phyloP scores from a whole-genome alignment of 1,284 basidiomycete species.

The Sphagnurus paluster region DNA sequence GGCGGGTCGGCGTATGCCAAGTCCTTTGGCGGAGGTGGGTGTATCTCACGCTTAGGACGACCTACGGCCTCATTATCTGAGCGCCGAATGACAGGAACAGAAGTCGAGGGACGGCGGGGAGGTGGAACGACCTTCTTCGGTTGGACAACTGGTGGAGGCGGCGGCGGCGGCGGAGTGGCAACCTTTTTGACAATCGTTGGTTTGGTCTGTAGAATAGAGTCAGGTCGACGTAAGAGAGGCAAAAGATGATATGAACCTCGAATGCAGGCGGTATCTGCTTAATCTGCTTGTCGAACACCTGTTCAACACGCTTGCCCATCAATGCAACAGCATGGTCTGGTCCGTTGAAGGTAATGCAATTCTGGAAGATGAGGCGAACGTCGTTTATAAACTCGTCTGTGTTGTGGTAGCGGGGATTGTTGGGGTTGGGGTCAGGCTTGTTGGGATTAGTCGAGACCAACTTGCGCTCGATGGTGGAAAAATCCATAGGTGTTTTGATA shows the following conservation, averaged over 20 bases:
- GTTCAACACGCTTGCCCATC: slow-evolving; percentile 83
- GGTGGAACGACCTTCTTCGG: slow-evolving; percentile 48
- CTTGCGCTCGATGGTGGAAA: slow-evolving; percentile 93
- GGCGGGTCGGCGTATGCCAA: slow-evolving; percentile 79
- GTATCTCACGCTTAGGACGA: slow-evolving; percentile 97
- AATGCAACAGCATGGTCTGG: slow-evolving; percentile 79
- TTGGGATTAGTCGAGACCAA: slow-evolving; percentile 74
- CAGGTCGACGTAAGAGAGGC: slow-evolving; percentile 12
- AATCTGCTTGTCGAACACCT: slow-evolving; percentile 86
- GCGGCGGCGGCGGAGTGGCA: slow-evolving; percentile 42
- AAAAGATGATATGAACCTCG: slow-evolving; percentile 56
- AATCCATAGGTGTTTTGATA: slow-evolving; percentile 93
- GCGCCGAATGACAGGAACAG: slow-evolving; percentile 78
- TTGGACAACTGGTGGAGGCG: slow-evolving; percentile 34
- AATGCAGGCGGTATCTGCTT: slow-evolving; percentile 78
- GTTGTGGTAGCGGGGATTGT: slow-evolving; percentile 71
- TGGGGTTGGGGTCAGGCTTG: slow-evolving; percentile 69
- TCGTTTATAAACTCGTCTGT: slow-evolving; percentile 83
- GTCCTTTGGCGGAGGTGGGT: slow-evolving; percentile 93
- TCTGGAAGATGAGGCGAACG: slow-evolving; percentile 85
- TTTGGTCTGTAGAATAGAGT: slow-evolving; percentile 37
- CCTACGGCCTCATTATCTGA: slow-evolving; percentile 60
- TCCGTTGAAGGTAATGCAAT: slow-evolving; percentile 93
- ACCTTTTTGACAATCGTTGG: slow-evolving; percentile 54
- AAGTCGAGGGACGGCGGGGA: slow-evolving; percentile 68